A percentile compares a stretch with the other conserved stretches of the same genome.
Conservation (phyloP, 805 yeast genomes). For the Ogataea pini region DNA sequence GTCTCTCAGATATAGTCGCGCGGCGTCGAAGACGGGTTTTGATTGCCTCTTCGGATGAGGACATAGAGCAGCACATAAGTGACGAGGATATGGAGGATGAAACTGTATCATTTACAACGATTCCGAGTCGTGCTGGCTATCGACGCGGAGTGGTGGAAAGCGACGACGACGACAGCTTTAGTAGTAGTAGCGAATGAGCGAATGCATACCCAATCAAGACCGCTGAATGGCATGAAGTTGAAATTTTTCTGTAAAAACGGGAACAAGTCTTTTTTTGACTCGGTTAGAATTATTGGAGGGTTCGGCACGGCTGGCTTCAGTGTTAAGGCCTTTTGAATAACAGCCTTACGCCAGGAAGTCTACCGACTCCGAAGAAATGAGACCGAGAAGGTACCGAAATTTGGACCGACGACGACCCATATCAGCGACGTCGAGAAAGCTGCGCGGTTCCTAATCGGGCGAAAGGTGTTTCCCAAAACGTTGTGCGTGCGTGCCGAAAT, state of each 20-base stretch:
- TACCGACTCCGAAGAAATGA: too few species aligned
- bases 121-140: too few species aligned
- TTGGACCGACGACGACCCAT: background rate
- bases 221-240: too few species aligned
- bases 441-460: background rate
- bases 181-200: background rate
- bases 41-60: background rate
- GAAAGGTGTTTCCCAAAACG: slow-evolving; percentile 2
- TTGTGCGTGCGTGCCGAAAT: background rate
- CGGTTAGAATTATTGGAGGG: background rate
- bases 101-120: too few species aligned
- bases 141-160: too few species aligned
- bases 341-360: background rate
- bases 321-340: background rate
- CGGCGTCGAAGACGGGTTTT: background rate
- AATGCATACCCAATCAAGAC: background rate
- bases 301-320: background rate
- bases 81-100: slow-evolving; percentile 9
- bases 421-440: background rate
- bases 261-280: background rate
- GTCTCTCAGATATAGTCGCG: too few species aligned
- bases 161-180: background rate
- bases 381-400: background rate
- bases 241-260: background rate
- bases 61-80: background rate